phyloP scores from a whole-genome alignment of 306 rosid genomes.

The Malus orientalis region DNA sequence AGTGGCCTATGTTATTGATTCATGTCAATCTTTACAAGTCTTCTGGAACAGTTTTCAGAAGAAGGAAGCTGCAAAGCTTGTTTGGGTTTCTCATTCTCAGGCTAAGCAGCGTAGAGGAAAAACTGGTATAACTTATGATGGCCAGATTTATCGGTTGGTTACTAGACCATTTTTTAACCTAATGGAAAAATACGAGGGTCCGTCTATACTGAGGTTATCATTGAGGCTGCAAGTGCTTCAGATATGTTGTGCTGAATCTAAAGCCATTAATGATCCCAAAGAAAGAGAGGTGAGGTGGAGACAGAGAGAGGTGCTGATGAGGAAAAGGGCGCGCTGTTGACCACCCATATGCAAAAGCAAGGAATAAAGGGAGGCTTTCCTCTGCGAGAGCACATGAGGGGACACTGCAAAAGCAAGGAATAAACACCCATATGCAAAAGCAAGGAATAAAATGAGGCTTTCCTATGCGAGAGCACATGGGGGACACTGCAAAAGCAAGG shows the following conservation, averaged over 20 bases:
- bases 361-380: too few relatives aligned
- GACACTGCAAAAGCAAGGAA: too few relatives aligned
- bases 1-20: conserved; percentile 83
- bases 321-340: too few relatives aligned
- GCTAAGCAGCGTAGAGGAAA: conserved; percentile 86
- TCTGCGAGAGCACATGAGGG: too few relatives aligned
- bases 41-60: conserved; percentile 51
- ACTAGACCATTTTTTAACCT: conserved; percentile 48
- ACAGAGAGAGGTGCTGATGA: too few relatives aligned
- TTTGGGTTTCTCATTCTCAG: conserved; percentile 93
- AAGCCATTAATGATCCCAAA: conserved; percentile 78
- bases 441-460: too few relatives aligned
- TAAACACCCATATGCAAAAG: too few relatives aligned
- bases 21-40: conserved; percentile 85
- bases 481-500: too few relatives aligned
- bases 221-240: conserved; percentile 74
- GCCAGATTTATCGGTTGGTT: conserved; percentile 72
- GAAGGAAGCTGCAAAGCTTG: conserved; percentile 54
- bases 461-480: too few relatives aligned
- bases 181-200: conserved; percentile 55
- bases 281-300: background rate
- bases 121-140: conserved; percentile 97
- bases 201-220: conserved; percentile 66
- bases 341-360: too few relatives aligned
- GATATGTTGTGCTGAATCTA: conserved; percentile 66